A percentile compares a stretch with the other conserved stretches of the same genome.
These are phyloP conservation scores for Kodamaea kaohsiungensis DNA, from an alignment of 805 yeast species.

Conservation along the genomic window DNA sequence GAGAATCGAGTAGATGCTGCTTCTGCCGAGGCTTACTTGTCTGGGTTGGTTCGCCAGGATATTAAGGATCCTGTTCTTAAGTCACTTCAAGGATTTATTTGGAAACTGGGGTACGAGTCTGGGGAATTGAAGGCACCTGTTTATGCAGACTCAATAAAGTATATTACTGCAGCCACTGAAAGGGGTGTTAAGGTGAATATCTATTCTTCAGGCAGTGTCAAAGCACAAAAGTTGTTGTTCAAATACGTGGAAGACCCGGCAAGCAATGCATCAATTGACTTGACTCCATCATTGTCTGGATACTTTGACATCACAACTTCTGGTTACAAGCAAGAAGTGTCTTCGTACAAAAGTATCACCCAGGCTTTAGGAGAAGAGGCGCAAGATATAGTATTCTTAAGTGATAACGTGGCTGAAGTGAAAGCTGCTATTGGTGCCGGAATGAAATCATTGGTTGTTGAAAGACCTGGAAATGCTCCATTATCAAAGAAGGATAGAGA, in stretches of 20 bases:
- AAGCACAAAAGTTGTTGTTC: constrained; percentile 82
- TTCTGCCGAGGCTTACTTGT: constrained; percentile 48
- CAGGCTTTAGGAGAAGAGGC: constrained; percentile 35
- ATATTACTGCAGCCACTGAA: constrained; percentile 32
- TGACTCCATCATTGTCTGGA: constrained; percentile 56
- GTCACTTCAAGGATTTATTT: constrained; percentile 77
- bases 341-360: constrained; percentile 61
- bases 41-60: constrained; percentile 60
- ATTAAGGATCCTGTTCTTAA: constrained; percentile 78
- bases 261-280: constrained; percentile 39
- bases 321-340: constrained; percentile 63
- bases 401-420: constrained; percentile 80
- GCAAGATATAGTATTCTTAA: constrained; percentile 57
- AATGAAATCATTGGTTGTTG: constrained; percentile 55
- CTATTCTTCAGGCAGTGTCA: constrained; percentile 87
- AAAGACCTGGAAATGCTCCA: constrained; percentile 74
- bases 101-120: constrained; percentile 77
- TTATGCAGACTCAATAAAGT: constrained; percentile 66
- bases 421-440: constrained; percentile 73
- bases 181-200: constrained; percentile 51
- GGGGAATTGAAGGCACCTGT: constrained; percentile 80
- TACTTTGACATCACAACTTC: constrained; percentile 86
- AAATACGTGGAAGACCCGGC: constrained; percentile 51
- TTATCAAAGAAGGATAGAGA: constrained; percentile 37
- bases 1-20: constrained; percentile 26